Base-by-base conservation (phyloP, 768 basidiomycete species). In the Mycena metata region DNA sequence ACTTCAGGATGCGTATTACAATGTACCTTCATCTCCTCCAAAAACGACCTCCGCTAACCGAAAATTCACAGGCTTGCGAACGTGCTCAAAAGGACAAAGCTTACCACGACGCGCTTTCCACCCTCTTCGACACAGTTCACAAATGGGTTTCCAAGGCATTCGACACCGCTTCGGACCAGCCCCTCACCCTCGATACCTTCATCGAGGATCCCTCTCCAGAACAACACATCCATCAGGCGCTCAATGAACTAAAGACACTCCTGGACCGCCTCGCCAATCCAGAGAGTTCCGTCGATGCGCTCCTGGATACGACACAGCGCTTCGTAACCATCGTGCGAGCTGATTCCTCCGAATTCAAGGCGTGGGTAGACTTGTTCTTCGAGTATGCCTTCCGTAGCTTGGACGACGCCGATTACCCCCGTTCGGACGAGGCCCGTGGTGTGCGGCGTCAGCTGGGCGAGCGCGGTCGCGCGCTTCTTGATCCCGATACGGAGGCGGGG, bases 201-300 rank as follows among this genome's bases (percentile, higher is more conserved):
- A 82, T 92, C 61, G 75, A 85, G 11, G 91, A 93, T 57, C 85
- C 89, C 19, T 88, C 90, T 0, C 82, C 85, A 5, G 90, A 89
- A 57, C 85, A 91, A 73, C 89, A 91, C 69, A 75, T 91, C 30
- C 79, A 85, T 51, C 82, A 83, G 43, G 89, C 88, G 4, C 77
- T 93, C 30, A 69, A 76, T 15, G 77, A 85, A n/a, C 74, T 86
- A 43, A 86, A 89, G 70, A 77, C 74, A 0, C 73, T 87, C 47
- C 56, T 86, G 35, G 84, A 85, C 60, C 90, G 91, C 60, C 78
- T 84, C 68, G 64, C 75, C 10, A 77, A 82, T 7, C 67, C 86
- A 9, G 83, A 84, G 19, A 73, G 73, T 1, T 87, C 84, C 62
- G 80, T 86, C 16, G 75, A 82, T 41, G 82, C 87, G 50, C 79